Evolutionary conservation across 2,329 filamentous ascomycete genomes (phyloP), one percentile per base, ranked within the genome.

Genomic region (Epichloe sp.): DNA sequence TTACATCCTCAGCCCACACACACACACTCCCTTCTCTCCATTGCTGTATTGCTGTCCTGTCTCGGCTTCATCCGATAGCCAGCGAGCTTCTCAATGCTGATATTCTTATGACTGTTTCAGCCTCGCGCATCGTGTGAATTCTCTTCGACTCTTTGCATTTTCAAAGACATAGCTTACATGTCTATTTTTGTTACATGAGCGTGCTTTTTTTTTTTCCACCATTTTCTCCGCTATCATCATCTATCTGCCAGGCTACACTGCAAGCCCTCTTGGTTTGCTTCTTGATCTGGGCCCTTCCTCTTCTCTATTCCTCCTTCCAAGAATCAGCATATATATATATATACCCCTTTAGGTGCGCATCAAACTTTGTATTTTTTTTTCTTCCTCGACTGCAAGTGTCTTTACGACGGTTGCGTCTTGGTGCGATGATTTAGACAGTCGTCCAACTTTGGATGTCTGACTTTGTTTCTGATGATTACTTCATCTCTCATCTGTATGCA

Each of bases 251-350:
- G 26, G 26, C 26, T 31, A 31, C 8, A 10, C 26, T 31, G 8
- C 26, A 31, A 31, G 26, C 26, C 26, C 3, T 26, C 26, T 31
- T 31, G 26, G 8, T 31, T 31, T 31, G 3, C 14, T 38, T 14
- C 36, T 5, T n/a, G 36, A 38, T 14, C 36, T 15, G 14, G 36
- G 26, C 26, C 26, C 26, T 31, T 31, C 3, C 10, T 38, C 36
- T 37, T 37, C 6, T n/a, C 15, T 38, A n/a, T n/a, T 38, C 15
- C 12, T 38, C 7, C 12, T 38, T 14, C 1, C 12, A n/a, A 44
- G 15, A 50, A 43, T 7, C 35, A 21, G 41, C 47, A 42, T 42
- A 48, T 48, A 37, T 50, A 23, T 23, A 50, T 41, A 50, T 38
- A 38, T n/a, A n/a, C 48, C 36, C 48, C 21, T 45, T 26, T 5